These are phyloP conservation scores for Rusavskia elegans DNA, from an alignment of 495 filamentous ascomycete species.

Conservation along the genomic window DNA sequence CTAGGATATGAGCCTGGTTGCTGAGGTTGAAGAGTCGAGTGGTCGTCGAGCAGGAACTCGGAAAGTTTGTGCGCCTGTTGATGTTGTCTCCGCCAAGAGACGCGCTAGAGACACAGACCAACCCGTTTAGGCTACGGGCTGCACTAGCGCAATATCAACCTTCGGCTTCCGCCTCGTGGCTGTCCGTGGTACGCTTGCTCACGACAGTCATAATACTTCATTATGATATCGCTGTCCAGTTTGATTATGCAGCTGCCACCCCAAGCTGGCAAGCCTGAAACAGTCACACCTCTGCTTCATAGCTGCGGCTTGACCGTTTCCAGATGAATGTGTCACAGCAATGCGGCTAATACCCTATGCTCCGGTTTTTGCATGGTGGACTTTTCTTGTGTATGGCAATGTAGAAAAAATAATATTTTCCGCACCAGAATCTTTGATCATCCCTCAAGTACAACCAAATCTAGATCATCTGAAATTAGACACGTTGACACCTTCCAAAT, in stretches of 20 bases:
- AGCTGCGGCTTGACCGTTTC: too few species aligned
- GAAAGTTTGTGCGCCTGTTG: too few species aligned
- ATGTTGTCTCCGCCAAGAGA: not conserved
- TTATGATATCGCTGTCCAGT: too few species aligned
- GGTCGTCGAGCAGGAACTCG: too few species aligned
- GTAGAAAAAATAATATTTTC: constrained; percentile 86
- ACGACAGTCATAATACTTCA: too few species aligned
- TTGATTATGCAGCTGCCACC: too few species aligned
- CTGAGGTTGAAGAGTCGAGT: not conserved
- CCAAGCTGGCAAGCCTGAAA: too few species aligned
- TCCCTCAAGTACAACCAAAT: constrained; percentile 38
- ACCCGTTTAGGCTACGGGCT: too few species aligned
- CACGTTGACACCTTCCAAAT: constrained; percentile 39
- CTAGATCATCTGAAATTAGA: constrained; percentile 51
- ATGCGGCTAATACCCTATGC: not conserved
- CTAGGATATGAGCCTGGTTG: not conserved
- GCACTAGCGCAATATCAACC: too few species aligned
- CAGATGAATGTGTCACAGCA: not conserved
- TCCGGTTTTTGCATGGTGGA: constrained; percentile 18
- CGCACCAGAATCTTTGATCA: constrained; percentile 38
- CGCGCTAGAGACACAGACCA: not conserved
- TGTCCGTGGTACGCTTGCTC: too few species aligned
- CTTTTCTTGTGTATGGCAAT: constrained; percentile 38
- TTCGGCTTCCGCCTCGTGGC: too few species aligned
- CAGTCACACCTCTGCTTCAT: too few species aligned